phyloP scores from a whole-genome alignment of 2,329 filamentous ascomycete genomes.

The Apiospora kogelbergensis region DNA sequence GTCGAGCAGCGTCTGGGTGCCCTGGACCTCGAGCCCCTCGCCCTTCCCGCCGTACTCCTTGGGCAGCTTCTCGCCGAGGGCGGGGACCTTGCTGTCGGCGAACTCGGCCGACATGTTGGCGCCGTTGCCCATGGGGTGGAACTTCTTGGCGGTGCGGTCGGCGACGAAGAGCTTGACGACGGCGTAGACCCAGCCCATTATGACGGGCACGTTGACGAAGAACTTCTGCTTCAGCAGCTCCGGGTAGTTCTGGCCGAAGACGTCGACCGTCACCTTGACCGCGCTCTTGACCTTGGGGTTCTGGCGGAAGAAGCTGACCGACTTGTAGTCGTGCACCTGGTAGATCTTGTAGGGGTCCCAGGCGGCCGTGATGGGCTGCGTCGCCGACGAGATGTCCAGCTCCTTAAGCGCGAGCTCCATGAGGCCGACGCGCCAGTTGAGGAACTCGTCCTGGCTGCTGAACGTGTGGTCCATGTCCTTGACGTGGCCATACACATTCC shows the following conservation, averaged over 20 bases:
- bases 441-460: slow-evolving; percentile 80
- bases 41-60: slow-evolving; percentile 10
- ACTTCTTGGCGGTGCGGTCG: slow-evolving; percentile 73
- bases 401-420: slow-evolving; percentile 84
- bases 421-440: slow-evolving; percentile 84
- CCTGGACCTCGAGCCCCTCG: slow-evolving; percentile 15
- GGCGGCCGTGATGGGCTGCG: slow-evolving; percentile 68
- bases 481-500: slow-evolving; percentile 90
- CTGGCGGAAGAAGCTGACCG: slow-evolving; percentile 82
- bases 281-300: slow-evolving; percentile 75
- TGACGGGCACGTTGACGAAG: slow-evolving; percentile 87
- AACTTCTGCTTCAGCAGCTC: slow-evolving; percentile 90
- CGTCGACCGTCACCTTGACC: slow-evolving; percentile 76
- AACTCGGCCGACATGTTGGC: slow-evolving; percentile 63
- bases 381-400: slow-evolving; percentile 69
- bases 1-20: slow-evolving; percentile 25
- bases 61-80: slow-evolving; percentile 6
- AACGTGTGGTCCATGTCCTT: slow-evolving; percentile 82
- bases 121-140: slow-evolving; percentile 76
- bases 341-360: slow-evolving; percentile 86
- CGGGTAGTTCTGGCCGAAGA: slow-evolving; percentile 81
- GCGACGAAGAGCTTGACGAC: slow-evolving; percentile 76
- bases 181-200: slow-evolving; percentile 87
- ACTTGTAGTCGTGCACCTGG: slow-evolving; percentile 92
- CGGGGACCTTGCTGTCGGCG: slow-evolving; percentile 48